phyloP scores from a whole-genome alignment of 495 filamentous ascomycete genomes.

The Penicillium paradoxum region DNA sequence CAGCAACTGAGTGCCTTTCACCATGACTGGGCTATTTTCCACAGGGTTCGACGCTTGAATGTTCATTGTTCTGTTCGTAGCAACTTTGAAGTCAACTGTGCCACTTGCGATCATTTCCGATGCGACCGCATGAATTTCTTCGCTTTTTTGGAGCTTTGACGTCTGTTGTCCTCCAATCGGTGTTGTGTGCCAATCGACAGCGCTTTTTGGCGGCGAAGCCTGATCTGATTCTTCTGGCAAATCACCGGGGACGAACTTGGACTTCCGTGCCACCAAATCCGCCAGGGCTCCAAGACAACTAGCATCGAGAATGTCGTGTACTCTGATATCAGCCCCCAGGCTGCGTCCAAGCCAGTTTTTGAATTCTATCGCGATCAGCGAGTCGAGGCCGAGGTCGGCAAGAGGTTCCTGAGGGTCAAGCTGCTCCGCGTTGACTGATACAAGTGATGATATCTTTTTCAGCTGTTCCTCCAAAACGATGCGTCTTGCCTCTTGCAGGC shows the following conservation, averaged over 20 bases:
- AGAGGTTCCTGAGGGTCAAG: constrained; percentile 4
- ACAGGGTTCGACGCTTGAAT: not conserved
- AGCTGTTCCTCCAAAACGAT: not conserved
- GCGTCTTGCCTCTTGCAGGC: not conserved
- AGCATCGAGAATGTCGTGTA: not conserved
- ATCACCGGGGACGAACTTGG: not conserved
- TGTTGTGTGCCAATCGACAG: not conserved
- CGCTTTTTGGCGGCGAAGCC: not conserved
- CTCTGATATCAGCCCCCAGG: constrained; percentile 22
- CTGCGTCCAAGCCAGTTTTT: constrained; percentile 31
- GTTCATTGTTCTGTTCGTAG: not conserved
- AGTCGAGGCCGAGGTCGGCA: constrained; percentile 35
- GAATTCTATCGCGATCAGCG: constrained; percentile 39
- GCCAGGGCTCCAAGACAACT: not conserved
- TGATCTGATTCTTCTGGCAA: not conserved
- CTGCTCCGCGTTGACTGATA: not conserved
- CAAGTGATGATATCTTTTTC: not conserved
- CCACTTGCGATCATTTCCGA: not conserved
- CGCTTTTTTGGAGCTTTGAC: not conserved
- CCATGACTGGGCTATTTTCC: not conserved
- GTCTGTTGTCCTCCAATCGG: not conserved
- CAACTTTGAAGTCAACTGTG: not conserved
- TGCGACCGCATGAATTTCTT: not conserved
- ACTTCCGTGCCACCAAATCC: not conserved
- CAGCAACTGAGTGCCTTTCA: not conserved